Percentiles rank a stretch among this genome's conserved stretches.
Conservation (phyloP, 345 rosid genomes). For the Conringia planisiliqua region DNA sequence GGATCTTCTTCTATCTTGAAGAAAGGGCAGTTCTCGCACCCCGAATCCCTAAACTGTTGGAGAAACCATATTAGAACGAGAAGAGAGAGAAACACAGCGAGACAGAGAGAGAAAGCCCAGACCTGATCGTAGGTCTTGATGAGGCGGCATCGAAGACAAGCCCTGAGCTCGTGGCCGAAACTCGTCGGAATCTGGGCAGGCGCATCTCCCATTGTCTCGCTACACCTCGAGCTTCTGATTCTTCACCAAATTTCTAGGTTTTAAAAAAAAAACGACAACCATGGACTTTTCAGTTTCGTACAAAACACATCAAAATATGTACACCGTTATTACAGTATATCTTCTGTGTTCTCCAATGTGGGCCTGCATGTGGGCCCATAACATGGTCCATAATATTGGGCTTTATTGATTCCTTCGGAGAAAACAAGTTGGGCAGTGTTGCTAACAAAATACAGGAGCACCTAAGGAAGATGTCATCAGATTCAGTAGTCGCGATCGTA, state of each 20-base stretch:
- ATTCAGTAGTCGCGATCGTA: too few relatives aligned
- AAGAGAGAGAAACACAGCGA: not conserved
- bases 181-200: slow-evolving; percentile 94
- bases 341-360: not conserved
- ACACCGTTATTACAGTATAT: too few relatives aligned
- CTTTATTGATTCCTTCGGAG: not conserved
- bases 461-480: not conserved
- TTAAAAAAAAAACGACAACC: not conserved
- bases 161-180: slow-evolving; percentile 84
- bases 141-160: slow-evolving; percentile 86
- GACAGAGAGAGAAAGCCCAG: not conserved
- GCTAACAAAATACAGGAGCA: not conserved
- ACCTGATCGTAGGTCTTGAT: slow-evolving; percentile 94
- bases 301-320: not conserved
- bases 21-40: slow-evolving; percentile 85
- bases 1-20: slow-evolving; percentile 81
- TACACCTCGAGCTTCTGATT: not conserved
- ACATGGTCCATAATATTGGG: not conserved
- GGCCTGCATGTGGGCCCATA: not conserved
- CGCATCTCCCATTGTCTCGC: slow-evolving; percentile 42
- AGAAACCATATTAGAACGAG: not conserved
- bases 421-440: too few relatives aligned
- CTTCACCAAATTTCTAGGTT: not conserved
- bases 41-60: slow-evolving; percentile 68
- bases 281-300: not conserved